A percentile compares a stretch with the other conserved stretches of the same genome.
phyloP scores from a whole-genome alignment of 371 early-diverging fungal genomes.

The Vairimorpha necatrix region DNA sequence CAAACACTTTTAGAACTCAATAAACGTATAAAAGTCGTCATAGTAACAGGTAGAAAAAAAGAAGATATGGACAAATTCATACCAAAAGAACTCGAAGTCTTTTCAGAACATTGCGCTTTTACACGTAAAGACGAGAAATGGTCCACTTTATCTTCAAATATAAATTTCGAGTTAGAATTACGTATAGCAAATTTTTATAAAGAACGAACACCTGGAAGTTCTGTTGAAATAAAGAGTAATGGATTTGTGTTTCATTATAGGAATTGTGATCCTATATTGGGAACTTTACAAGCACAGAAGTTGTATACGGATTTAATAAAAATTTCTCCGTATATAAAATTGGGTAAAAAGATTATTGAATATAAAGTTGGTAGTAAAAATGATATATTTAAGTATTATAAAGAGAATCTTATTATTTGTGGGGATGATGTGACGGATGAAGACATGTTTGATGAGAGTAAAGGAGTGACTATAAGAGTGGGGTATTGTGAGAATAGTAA shows the following conservation, averaged over 20 bases:
- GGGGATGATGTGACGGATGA: slow-evolving; percentile 66
- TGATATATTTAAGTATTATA: slow-evolving; percentile 32
- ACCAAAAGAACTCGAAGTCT: slow-evolving; percentile 54
- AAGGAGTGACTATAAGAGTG: slow-evolving; percentile 39
- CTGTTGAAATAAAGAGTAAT: slow-evolving; percentile 60
- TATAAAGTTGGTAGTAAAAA: slow-evolving; percentile 54
- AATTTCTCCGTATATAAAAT: slow-evolving; percentile 33
- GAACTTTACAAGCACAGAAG: slow-evolving; percentile 35
- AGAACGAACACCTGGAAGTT: slow-evolving; percentile 59
- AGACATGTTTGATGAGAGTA: slow-evolving; percentile 57
- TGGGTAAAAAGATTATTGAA: slow-evolving; percentile 62
- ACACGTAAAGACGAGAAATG: slow-evolving; percentile 52
- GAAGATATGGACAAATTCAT: slow-evolving; percentile 61
- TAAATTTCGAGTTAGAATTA: slow-evolving; percentile 10
- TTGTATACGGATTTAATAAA: slow-evolving; percentile 32
- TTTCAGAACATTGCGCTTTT: slow-evolving; percentile 64
- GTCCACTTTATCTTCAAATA: not conserved
- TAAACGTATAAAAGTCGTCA: slow-evolving; percentile 46
- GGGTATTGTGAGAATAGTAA: slow-evolving; percentile 14
- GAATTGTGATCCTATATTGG: slow-evolving; percentile 6
- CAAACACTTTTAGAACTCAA: slow-evolving; percentile 44
- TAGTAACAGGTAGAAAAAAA: slow-evolving; percentile 60
- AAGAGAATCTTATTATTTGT: slow-evolving; percentile 47
- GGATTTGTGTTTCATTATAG: slow-evolving; percentile 63
- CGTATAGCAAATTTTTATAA: slow-evolving; percentile 49